Conservation (phyloP, 305 asterid species). For the Vinca major region DNA sequence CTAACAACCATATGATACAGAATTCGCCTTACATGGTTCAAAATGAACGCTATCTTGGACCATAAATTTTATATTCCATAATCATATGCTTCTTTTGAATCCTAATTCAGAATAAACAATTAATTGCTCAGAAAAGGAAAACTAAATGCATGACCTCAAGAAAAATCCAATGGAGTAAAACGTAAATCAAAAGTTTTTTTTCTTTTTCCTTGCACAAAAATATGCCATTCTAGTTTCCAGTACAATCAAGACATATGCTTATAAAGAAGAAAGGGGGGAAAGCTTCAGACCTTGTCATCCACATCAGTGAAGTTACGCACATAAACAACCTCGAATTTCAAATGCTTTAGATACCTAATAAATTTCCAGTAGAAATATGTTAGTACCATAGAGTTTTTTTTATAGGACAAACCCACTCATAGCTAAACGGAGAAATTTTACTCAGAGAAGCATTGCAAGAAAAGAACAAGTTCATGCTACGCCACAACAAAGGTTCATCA, state of each 20-base stretch:
- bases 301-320: slow-evolving; percentile 90
- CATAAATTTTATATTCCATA: not conserved
- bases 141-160: not conserved
- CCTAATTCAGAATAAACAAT: not conserved
- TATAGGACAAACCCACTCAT: not conserved
- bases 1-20: not conserved
- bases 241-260: not conserved
- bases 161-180: not conserved
- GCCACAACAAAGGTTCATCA: not conserved
- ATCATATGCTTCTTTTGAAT: not conserved
- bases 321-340: slow-evolving; percentile 81
- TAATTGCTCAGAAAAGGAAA: not conserved
- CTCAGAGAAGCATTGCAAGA: not conserved
- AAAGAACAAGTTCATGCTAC: not conserved
- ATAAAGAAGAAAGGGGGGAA: not conserved
- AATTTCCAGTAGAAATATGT: slow-evolving; percentile 8
- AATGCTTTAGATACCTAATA: slow-evolving; percentile 51
- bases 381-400: not conserved
- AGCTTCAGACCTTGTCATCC: slow-evolving; percentile 79
- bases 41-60: not conserved
- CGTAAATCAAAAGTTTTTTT: no score
- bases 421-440: no score
- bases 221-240: not conserved
- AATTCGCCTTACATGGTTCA: not conserved
- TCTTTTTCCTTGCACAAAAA: not conserved